Base-by-base conservation (phyloP, 805 yeast species). In the Starmerella powellii region DNA sequence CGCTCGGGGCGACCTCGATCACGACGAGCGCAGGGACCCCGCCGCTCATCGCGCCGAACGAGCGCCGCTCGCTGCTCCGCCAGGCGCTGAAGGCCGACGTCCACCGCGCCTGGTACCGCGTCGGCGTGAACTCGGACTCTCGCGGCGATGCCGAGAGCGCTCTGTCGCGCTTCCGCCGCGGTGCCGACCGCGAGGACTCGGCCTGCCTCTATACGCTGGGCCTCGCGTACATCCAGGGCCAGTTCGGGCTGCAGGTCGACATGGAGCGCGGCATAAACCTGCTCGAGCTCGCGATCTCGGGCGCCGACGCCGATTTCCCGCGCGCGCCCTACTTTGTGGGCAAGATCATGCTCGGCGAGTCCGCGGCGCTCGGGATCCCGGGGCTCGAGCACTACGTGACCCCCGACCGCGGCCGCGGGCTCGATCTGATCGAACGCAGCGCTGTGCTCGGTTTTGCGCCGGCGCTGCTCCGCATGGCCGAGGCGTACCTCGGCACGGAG, bases 121-220 rank as follows among this genome's bases (percentile, higher is more conserved):
- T 64, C 21, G 69, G 63, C 3, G 28, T 37, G 28, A 51, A 54
- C 13, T 58, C 58, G 24, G 67, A 63, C 39, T 41, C 50, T 4
- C 51, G 56, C 15, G 61, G 60, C 30, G 59, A 61, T 31, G 32
- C 40, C n/a, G 41, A 33, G 15, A 49, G 51, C 19, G 65, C 66
- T 3, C 42, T 61, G 12, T 50, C 51, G 13, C 56, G 60, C 24
- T 62, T 57, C 44, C 55, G 56, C 40, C 54, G 55, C 3, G 70
- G 70, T 8, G 60, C 62, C 13, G 52, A 51, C 23, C 42, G 48
- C 5, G 48, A 55, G 8, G 70, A 66, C 43, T 49, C 65, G 12
- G 66, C 66, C 11, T 65, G 67, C 34, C 49, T 54, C 31, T 65
- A 61, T 45, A 42, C 67, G n/a, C 43, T 63, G 38, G 63, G 60